A percentile compares a stretch with the other conserved stretches of the same genome.
phyloP scores from a whole-genome alignment of 1,284 basidiomycete genomes.

The Polyporus tsugae region DNA sequence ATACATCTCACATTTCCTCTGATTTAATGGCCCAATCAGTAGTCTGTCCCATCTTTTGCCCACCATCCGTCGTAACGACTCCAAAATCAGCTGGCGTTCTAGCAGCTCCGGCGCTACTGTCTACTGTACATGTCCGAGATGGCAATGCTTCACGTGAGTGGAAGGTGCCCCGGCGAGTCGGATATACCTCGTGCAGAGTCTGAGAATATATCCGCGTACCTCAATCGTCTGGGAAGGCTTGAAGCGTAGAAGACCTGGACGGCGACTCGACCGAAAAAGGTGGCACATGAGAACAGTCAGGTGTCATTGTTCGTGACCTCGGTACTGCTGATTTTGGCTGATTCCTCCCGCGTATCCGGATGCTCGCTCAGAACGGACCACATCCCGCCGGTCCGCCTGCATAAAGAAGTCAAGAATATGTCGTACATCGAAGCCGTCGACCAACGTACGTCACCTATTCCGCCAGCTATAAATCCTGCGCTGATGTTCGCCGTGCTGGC shows the following conservation, averaged over 20 bases:
- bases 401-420: background rate
- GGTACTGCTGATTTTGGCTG: background rate
- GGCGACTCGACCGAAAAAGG: background rate
- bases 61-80: no score
- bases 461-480: conserved; percentile 9
- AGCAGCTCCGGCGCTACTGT: background rate
- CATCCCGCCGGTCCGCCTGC: conserved; percentile 17
- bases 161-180: background rate
- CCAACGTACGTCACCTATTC: conserved; percentile 5
- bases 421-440: background rate
- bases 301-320: conserved; percentile 16
- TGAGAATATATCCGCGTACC: conserved; percentile 3
- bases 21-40: background rate
- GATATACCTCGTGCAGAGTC: background rate
- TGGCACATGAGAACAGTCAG: conserved; percentile 16
- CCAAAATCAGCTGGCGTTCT: background rate
- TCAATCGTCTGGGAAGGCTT: background rate
- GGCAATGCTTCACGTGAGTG: background rate
- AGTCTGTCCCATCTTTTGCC: background rate
- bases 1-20: background rate
- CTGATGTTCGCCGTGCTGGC: background rate
- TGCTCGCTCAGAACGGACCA: background rate
- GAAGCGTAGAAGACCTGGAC: background rate
- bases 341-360: conserved; percentile 5
- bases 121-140: background rate